Evolutionary conservation across 2,329 filamentous ascomycete genomes (phyloP), one percentile per base, ranked within the genome.

Genomic region (Ascochyta viciae-villosae): DNA sequence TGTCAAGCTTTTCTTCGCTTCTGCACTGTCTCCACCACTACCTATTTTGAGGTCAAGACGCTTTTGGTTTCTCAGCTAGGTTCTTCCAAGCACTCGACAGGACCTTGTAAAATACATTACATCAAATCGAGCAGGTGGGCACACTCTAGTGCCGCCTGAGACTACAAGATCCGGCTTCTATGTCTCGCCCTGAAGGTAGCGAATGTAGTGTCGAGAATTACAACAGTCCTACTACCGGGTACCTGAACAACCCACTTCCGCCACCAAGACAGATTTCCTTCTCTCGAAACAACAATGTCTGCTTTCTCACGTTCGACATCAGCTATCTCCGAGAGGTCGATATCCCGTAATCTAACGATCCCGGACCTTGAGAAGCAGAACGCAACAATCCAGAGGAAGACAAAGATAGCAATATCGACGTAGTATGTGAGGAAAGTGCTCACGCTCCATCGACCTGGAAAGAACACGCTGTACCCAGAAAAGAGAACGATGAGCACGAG

Each of bases 391-490:
- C 45, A 49, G 3, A 47, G 23, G 2, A 52, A 37, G 5, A 47
- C 15, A 34, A 64, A 66, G 22, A 66, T 61, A 1, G 58, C 49
- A 12, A 66, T 58, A 13, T 55, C 60, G 15, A 88, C 80, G 62
- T 89, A 89, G 0, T 83, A 79, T 0, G 85, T 86, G 23, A 61
- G 16, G n/a, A 57, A 57, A 6, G 46, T 50, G 33, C 33, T 27
- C 7, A 38, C 27, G 52, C 83, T 81, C 89, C 88, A 92, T 6
- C 82, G 81, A 6, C 78, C 79, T 0, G 86, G 85, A 29, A 91
- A 72, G 67, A 92, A 93, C 1, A 91, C 88, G 0, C 85, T 82
- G 61, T 91, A 92, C 0, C 89, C 89, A 4, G 87, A 84, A 2
- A 91, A 84, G 57, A 92, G 84, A 85, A 92, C 90, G 54, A 89